Conservation (phyloP, 495 filamentous ascomycete genomes). For the Jackrogersella multiformis region DNA sequence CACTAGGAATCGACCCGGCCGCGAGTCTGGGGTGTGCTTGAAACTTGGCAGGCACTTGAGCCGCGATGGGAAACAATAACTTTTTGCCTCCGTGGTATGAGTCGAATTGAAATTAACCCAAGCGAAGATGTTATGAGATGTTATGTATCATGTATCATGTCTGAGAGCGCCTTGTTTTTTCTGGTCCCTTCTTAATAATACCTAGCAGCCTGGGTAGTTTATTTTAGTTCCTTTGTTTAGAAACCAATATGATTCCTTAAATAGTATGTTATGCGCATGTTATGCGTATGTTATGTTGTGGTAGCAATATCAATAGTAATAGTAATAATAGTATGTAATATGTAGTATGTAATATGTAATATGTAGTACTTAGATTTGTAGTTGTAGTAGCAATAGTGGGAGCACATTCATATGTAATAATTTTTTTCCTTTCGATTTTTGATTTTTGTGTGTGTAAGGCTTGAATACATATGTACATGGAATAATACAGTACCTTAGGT, state of each 20-base stretch:
- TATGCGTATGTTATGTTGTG: not conserved
- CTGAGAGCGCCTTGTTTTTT: constrained; percentile 31
- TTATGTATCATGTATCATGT: constrained; percentile 11
- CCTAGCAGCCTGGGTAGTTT: not conserved
- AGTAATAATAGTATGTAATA: not conserved
- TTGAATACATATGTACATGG: constrained; percentile 5
- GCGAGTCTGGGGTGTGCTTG: constrained; percentile 42
- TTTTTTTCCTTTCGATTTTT: constrained; percentile 7
- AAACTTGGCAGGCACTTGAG: constrained; percentile 41
- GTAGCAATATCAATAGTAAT: not conserved
- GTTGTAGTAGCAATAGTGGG: not conserved
- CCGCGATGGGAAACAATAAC: constrained; percentile 37
- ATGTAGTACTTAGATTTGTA: no score
- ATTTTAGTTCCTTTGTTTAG: constrained; percentile 14
- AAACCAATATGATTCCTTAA: not conserved
- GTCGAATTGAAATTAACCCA: constrained; percentile 22
- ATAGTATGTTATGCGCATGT: not conserved
- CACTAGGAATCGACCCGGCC: constrained; percentile 44
- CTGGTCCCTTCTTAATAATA: not conserved
- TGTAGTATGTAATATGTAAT: no score
- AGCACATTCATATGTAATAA: constrained; percentile 8
- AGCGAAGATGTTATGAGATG: constrained; percentile 38
- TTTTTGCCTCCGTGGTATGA: constrained; percentile 31
- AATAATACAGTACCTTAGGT: no score
- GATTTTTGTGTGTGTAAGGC: constrained; percentile 8